Evolutionary conservation across 2,329 filamentous ascomycete genomes (phyloP), one percentile per base, ranked within the genome.

Genomic region (Pestalotiopsis sp.): DNA sequence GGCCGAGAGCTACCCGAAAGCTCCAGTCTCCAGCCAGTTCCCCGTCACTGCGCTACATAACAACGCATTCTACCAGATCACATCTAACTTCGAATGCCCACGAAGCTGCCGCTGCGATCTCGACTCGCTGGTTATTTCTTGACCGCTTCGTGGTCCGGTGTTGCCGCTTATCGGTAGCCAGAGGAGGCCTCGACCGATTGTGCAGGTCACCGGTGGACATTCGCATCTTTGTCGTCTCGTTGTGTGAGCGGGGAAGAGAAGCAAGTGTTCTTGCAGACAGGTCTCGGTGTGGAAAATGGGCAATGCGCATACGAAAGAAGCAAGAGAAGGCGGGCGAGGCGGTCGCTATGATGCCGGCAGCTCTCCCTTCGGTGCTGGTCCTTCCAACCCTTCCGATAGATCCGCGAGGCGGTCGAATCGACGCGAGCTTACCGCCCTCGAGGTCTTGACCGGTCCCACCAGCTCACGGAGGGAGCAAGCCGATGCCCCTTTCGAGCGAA

Each of bases 401-500:
- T 72, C 73, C 20, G 73, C 62, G 31, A 59, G 76, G 66, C 77
- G 80, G 56, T 71, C 75, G 49, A 83, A 81, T 71, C 80, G 86
- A 23, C 79, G 80, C 9, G 86, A 88, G 52, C 75, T 88, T 17
- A 79, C 80, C 31, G 77, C 86, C 12, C 78, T 88, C 36, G 83
- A 82, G 23, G 73, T 87, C 7, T 74, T 79, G 11, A 74, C 82
- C 36, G 74, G 71, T 31, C 78, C 78, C 20, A 80, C 82, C 3
- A 77, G 79, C 73, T 82, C 76, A 9, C 36, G 68, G 20, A 45
- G 56, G n/a, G 74, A 82, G 73, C 71, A 77, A 72, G 72, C 77
- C 67, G 76, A 86, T 75, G 82, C 74, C 4, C 85, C 85, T 0
- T 86, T 87, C 68, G 86, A 88, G 71, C 91, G 94, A 68, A 89